These are phyloP conservation scores for Solanum phureja DNA, from an alignment of 257 asterid genomes.

Conservation along the genomic window DNA sequence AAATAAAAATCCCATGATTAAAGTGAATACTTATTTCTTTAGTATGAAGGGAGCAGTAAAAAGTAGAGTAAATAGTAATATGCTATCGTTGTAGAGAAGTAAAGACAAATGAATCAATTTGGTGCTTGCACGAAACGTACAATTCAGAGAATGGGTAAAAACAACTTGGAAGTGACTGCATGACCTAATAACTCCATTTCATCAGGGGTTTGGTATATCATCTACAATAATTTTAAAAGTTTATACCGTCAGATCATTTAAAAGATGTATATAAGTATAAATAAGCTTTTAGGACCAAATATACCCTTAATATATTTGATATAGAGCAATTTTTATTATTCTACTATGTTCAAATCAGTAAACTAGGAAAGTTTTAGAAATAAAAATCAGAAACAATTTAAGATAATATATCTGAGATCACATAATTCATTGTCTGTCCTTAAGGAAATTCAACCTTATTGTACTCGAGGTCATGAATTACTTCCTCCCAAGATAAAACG, in stretches of 20 bases:
- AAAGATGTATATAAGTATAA: background rate
- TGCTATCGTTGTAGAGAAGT: background rate
- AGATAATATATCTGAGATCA: no score
- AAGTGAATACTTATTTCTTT: background rate
- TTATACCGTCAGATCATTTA: rapidly evolving
- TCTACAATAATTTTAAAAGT: background rate
- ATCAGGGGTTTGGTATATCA: background rate
- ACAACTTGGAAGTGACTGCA: background rate
- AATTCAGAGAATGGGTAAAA: background rate
- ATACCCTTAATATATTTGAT: background rate
- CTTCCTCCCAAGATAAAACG: no score
- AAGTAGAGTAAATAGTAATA: background rate
- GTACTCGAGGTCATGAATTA: no score
- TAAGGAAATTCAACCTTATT: no score
- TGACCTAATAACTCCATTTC: background rate
- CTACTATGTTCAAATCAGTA: no score
- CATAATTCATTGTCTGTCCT: no score
- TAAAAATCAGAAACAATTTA: no score
- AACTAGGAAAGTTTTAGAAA: no score
- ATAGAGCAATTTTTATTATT: background rate
- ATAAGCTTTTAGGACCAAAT: background rate
- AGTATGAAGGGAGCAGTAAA: background rate
- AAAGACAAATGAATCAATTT: background rate
- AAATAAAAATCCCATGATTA: background rate
- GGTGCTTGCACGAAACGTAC: background rate